Percentiles rank a stretch among this genome's conserved stretches.
These are phyloP conservation scores for Tetragonia tetragonoides DNA, from an alignment of 148 eudicot species.

Conservation along the genomic window DNA sequence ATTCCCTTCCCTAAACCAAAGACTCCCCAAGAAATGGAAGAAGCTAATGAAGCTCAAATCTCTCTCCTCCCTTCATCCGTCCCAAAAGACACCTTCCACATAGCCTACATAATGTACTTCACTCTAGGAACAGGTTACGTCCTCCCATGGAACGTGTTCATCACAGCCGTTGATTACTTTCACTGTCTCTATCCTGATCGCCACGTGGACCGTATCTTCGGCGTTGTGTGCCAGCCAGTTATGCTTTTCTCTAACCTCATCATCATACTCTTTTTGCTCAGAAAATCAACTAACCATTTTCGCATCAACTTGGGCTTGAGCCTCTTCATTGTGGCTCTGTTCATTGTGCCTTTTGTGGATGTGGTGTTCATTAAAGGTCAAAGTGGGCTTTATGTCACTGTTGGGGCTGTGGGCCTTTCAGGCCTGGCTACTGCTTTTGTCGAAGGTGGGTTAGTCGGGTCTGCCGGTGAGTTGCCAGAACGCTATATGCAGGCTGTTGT, in stretches of 20 bases:
- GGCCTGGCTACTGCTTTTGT: constrained; percentile 20
- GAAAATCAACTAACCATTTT: neutral
- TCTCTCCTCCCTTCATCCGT: neutral
- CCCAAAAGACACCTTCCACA: constrained; percentile 54
- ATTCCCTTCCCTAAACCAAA: neutral
- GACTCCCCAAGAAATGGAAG: neutral
- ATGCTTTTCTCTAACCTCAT: constrained; percentile 38
- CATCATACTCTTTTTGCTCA: constrained; percentile 29
- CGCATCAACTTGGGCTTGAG: constrained; percentile 22
- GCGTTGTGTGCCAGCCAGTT: constrained; percentile 42
- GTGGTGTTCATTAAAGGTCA: constrained; percentile 16
- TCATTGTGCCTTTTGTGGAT: constrained; percentile 18
- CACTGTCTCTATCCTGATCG: constrained; percentile 58
- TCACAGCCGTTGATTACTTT: constrained; percentile 76
- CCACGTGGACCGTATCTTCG: constrained; percentile 54
- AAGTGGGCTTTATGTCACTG: constrained; percentile 17
- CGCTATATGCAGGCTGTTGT: constrained; percentile 27
- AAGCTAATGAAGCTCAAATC: constrained; percentile 1
- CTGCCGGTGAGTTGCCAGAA: constrained; percentile 26
- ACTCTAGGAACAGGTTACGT: constrained; percentile 47
- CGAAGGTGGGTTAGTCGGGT: constrained; percentile 18
- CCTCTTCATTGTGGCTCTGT: constrained; percentile 9
- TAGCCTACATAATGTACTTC: constrained; percentile 70
- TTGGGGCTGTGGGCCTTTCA: constrained; percentile 11
- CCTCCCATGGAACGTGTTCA: constrained; percentile 67